These are phyloP conservation scores for Pseudogymnoascus sp. DNA, from an alignment of 2,329 filamentous ascomycete genomes.

Conservation along the genomic window DNA sequence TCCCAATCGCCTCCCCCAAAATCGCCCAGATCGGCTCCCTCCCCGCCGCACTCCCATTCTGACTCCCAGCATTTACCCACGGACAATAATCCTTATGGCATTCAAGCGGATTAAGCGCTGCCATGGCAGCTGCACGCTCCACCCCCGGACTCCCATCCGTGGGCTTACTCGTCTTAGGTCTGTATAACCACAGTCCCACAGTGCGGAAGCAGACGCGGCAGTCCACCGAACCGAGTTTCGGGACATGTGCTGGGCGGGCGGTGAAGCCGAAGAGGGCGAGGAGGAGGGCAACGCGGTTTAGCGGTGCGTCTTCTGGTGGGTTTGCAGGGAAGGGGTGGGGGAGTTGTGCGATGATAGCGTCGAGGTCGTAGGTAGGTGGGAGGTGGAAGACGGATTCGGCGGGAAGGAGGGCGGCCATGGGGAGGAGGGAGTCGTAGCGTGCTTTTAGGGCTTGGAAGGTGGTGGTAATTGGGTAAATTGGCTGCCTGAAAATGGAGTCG, in stretches of 20 bases:
- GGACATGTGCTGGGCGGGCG: constrained; percentile 31
- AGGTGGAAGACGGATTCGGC: constrained; percentile 26
- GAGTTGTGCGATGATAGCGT: constrained; percentile 43
- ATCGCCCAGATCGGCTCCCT: constrained; percentile 39
- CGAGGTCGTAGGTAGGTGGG: constrained; percentile 44
- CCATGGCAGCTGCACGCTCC: constrained; percentile 48
- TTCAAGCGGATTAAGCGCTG: constrained; percentile 57
- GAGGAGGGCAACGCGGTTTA: constrained; percentile 56
- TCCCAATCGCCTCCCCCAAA: constrained; percentile 35
- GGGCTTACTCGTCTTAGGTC: constrained; percentile 58
- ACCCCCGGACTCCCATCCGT: constrained; percentile 43
- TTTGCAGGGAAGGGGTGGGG: constrained; percentile 40
- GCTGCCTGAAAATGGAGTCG: constrained; percentile 53
- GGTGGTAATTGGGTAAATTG: constrained; percentile 52
- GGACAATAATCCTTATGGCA: constrained; percentile 81
- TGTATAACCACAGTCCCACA: constrained; percentile 90
- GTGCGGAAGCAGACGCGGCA: constrained; percentile 84
- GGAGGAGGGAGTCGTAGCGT: constrained; percentile 60
- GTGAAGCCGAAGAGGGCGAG: constrained; percentile 73
- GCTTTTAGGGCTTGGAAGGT: constrained; percentile 51
- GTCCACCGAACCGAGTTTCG: constrained; percentile 38
- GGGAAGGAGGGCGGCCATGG: constrained; percentile 50
- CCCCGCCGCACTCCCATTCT: constrained; percentile 39
- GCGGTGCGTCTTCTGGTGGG: constrained; percentile 15
- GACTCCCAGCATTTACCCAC: constrained; percentile 60